Evolutionary conservation across 352 stramenopile genomes (phyloP).

Genomic region (Globisporangium paddicum): DNA sequence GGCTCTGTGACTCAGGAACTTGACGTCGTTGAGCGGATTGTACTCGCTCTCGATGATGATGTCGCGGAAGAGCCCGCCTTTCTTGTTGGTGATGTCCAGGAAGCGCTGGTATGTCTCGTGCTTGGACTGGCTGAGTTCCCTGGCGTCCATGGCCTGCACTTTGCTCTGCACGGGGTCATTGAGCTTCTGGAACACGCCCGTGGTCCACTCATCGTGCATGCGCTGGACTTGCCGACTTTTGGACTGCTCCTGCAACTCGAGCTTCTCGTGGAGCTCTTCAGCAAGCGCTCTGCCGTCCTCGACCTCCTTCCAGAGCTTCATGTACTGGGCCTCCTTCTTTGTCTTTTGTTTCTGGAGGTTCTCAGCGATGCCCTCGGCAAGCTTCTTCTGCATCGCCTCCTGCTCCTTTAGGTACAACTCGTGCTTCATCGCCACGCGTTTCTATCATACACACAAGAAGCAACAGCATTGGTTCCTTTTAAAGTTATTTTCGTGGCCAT

Average conservation of each 20-base stretch:
- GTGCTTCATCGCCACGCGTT: slow-evolving; percentile 71
- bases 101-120: slow-evolving; percentile 70
- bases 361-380: slow-evolving; percentile 57
- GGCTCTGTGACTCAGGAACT: slow-evolving; percentile 41
- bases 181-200: slow-evolving; percentile 60
- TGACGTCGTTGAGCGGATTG: slow-evolving; percentile 64
- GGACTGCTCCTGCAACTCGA: slow-evolving; percentile 60
- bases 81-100: slow-evolving; percentile 80
- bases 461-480: background rate
- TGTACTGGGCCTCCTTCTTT: slow-evolving; percentile 61
- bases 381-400: slow-evolving; percentile 52
- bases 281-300: slow-evolving; percentile 60
- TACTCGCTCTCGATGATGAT: slow-evolving; percentile 87
- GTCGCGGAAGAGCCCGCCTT: slow-evolving; percentile 71
- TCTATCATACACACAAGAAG: slow-evolving; percentile 18
- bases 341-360: slow-evolving; percentile 58
- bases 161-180: slow-evolving; percentile 59
- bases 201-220: slow-evolving; percentile 74
- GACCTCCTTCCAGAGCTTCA: slow-evolving; percentile 67
- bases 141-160: slow-evolving; percentile 46
- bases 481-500: background rate
- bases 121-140: slow-evolving; percentile 36
- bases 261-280: slow-evolving; percentile 57
- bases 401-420: slow-evolving; percentile 70
- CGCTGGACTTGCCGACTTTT: slow-evolving; percentile 53